Base-by-base conservation (phyloP, 495 filamentous ascomycete genomes). In the Podospora pseudopauciseta region DNA sequence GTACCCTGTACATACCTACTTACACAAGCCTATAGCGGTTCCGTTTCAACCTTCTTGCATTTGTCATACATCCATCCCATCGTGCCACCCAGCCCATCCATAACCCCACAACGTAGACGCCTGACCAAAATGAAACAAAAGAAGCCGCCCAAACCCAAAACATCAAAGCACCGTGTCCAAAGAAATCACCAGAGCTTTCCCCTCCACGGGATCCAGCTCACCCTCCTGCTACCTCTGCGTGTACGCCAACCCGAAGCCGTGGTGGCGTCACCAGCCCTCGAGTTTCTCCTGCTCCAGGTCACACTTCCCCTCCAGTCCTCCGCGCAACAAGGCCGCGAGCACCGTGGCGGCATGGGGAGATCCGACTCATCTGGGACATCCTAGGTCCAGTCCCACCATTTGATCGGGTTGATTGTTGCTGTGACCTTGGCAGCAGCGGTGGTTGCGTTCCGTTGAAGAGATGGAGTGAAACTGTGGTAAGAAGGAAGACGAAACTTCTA, bases 401-500 rank as follows among this genome's bases (percentile, higher is more conserved):
- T 49, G 39, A 49, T 49, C 39, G 39, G 39, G 39, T 49, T 49
- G 7, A 49, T 49, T 6, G 39, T 49, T 16, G 39, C 39, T 16
- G 39, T 49, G 6, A 11, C 9, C 9, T 49, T 49, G 39, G 9
- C 15, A 16, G 9, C 15, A 11, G 39, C 39, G 39, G 39, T 49
- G 39, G 7, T 49, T 11, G 39, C 39, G 15, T 49, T 49, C 6
- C 39, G 2, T 13, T 49, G 39, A 2, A 16, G 9, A 13, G 39
- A 49, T 5, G 15, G 13, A 13, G 39, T 49, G 39, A 49, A 49
- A 13, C 39, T 49, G 39, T 49, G 39, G 13, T 49, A 49, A 13
- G 39, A 49, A 49, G 39, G 39, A 16, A 49, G 39, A 13, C 39
- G 39, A 11, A 49, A 49, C 9, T 20, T 59, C 66, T 86, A 92